Base-by-base conservation (phyloP, 805 yeast genomes). In the Candida easanensis region DNA sequence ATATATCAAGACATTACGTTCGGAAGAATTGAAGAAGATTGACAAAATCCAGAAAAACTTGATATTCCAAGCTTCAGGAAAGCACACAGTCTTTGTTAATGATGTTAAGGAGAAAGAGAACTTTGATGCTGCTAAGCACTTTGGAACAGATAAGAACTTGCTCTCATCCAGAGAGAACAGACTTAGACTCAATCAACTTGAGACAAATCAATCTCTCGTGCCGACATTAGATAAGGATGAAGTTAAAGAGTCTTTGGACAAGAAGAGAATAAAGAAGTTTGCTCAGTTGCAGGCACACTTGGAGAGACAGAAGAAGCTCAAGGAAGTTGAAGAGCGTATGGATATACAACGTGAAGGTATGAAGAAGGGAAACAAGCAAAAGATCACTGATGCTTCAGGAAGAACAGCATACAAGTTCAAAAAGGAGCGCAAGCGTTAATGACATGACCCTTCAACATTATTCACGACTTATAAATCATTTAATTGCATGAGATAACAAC, bases 311-410 rank as follows among this genome's bases (percentile, higher is more conserved):
- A 66, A 72, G 41, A 79, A 89, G 63, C 71, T 91, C 51, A 69
- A 71, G 39, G 74, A 74, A 39, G 85, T 91, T 15, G 84, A 88
- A 57, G 73, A 73, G 33, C 77, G 81, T 56, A 80, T 90, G 80
- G 86, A 84, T 44, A 55, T 77, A 44, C 95, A 89, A 56, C 79
- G 85, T 48, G 95, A 90, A 58, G 74, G 89, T 42, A 88, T 91
- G 96, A 88, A 88, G 62, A 84, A 82, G 52, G 98, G 98, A 0
- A 79, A 80, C 48, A 87, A 86, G 67, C 85, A 83, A 74, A 89
- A 89, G 69, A 62, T 84, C 5, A 70, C 74, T 3, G 84, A 74
- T 44, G 68, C 73, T 14, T 74, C 78, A 26, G 98, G 98, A 4
- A 75, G 76, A 44, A 76, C 77, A 0, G 71, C 74, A 3, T 93